These are phyloP conservation scores for Lasiodiplodia hormozganensis DNA, from an alignment of 2,329 filamentous ascomycete genomes.

Conservation along the genomic window DNA sequence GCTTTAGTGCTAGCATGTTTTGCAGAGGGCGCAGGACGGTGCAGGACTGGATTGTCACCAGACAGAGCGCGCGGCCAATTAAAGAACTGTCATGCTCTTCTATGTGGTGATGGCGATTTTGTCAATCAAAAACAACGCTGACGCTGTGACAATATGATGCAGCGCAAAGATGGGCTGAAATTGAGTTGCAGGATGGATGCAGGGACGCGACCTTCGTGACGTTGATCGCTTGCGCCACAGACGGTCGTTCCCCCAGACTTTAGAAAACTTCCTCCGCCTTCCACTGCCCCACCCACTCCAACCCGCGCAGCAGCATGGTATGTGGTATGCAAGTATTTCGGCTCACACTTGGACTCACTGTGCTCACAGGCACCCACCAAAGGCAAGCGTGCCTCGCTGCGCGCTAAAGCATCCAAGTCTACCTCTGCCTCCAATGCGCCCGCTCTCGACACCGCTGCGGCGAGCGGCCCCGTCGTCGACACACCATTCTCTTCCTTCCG, in stretches of 20 bases:
- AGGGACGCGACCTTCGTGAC: conserved; percentile 14
- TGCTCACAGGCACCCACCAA: conserved; percentile 40
- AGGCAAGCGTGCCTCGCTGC: conserved; percentile 46
- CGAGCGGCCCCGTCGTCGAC: conserved; percentile 45
- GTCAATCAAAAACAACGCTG: too few relatives aligned
- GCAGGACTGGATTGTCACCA: too few relatives aligned
- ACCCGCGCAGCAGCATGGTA: conserved; percentile 6
- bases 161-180: too few relatives aligned
- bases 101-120: too few relatives aligned
- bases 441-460: conserved; percentile 44
- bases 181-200: conserved; percentile 3
- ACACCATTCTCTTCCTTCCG: conserved; percentile 61
- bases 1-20: too few relatives aligned
- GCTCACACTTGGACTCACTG: not conserved
- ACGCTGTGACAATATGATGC: too few relatives aligned
- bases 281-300: conserved; percentile 1
- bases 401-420: conserved; percentile 37
- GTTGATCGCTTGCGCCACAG: conserved; percentile 16
- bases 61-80: too few relatives aligned
- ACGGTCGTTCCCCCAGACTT: conserved; percentile 6
- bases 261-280: conserved; percentile 20
- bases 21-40: too few relatives aligned
- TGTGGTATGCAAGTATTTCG: not conserved
- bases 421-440: conserved; percentile 28
- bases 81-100: too few relatives aligned